These are phyloP conservation scores for Penicillium hordei DNA, from an alignment of 2,329 filamentous ascomycete species.

Conservation along the genomic window DNA sequence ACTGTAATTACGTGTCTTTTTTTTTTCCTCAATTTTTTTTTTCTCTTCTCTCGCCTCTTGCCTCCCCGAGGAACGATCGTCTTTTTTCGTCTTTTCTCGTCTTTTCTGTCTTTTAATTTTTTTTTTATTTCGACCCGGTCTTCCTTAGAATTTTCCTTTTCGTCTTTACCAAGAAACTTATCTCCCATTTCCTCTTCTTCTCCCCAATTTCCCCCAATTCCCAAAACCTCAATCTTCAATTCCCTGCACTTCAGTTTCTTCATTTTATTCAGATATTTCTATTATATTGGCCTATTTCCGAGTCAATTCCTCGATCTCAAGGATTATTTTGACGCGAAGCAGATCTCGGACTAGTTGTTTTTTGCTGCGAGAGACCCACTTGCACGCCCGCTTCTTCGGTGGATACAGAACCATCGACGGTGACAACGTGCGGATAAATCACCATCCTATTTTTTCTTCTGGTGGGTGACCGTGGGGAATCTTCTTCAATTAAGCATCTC, in stretches of 20 bases:
- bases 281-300: not conserved
- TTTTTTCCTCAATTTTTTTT: conserved; percentile 7
- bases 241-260: conserved; percentile 1
- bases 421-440: conserved; percentile 45
- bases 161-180: conserved; percentile 10
- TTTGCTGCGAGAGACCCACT: conserved; percentile 40
- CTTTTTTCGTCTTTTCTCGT: conserved; percentile 20
- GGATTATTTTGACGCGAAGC: conserved; percentile 36
- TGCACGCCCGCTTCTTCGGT: conserved; percentile 40
- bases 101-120: conserved; percentile 15
- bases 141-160: conserved; percentile 21
- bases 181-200: conserved; percentile 15
- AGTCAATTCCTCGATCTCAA: conserved; percentile 19
- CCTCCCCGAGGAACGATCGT: conserved; percentile 28
- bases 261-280: conserved; percentile 1
- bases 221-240: not conserved
- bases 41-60: conserved; percentile 24
- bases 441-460: conserved; percentile 36
- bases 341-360: conserved; percentile 38
- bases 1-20: conserved; percentile 9
- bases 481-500: conserved; percentile 37
- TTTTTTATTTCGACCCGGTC: conserved; percentile 21
- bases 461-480: conserved; percentile 45
- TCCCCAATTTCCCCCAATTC: conserved; percentile 3
- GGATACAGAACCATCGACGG: conserved; percentile 42